Evolutionary conservation across 306 rosid genomes (phyloP), one percentile per base, ranked within the genome.

Genomic region (Begonia loranthoides): DNA sequence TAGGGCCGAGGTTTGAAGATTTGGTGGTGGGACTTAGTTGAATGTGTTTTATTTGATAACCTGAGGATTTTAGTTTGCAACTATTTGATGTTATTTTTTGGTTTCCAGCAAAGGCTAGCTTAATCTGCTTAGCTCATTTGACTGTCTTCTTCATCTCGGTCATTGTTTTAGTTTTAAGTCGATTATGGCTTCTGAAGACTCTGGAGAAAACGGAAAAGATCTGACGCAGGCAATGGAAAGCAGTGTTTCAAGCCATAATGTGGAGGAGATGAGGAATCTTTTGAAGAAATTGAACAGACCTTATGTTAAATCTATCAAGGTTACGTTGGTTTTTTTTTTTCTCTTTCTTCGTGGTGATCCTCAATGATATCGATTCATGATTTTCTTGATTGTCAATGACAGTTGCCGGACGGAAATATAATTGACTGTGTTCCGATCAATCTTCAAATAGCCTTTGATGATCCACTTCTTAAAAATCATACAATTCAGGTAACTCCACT

Each of bases 401-500:
- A 90, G 99, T 86, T 95, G 50, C 88, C 99, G 59, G 99, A 90
- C 71, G 99, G 99, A 41, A 95, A 90, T 76, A 55, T 66, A 1
- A 90, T 90, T 48, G 99, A 90, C 52, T 90, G 99, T 50, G 79
- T 90, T 41, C 87, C 50, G 58, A 63, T 90, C 51, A 74, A 95
- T 52, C 79, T n/a, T n/a, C n/a, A n/a, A 83, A 39, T 95, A 90
- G 99, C n/a, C n/a, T n/a, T n/a, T n/a, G n/a, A 92, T 61, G 94
- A 92, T 57, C 99, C 96, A 55, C 84, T 50, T 52, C 93, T 92
- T 64, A 92, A 77, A 76, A 95, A 92, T 63, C 99, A 92, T 70
- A 83, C 87, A 77, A 80, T 92, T 64, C 99, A 90, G 56, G 65
- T 60, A 1, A 9, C 10, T 38, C 24, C 3, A 40, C 15, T 56